These are phyloP conservation scores for Annona squamosa DNA, from an alignment of 164 flowering plant genomes.

Conservation along the genomic window DNA sequence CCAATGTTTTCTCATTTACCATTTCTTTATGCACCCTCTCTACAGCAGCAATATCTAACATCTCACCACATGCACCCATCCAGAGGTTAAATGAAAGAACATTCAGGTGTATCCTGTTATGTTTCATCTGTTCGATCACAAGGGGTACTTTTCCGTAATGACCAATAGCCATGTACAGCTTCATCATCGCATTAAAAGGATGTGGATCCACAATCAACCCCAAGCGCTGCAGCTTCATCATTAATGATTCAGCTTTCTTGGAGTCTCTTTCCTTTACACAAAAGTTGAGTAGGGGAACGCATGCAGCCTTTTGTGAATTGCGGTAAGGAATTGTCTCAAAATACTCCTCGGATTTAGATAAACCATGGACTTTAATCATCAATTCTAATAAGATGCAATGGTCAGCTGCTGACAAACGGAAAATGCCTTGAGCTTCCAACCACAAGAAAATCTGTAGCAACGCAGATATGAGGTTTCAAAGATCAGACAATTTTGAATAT, in stretches of 20 bases:
- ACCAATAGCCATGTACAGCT: conserved; percentile 39
- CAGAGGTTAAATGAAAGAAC: conserved; percentile 60
- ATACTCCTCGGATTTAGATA: conserved; percentile 40
- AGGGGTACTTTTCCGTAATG: conserved; percentile 33
- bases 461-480: conserved; percentile 6
- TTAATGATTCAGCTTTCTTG: conserved; percentile 41
- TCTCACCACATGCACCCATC: conserved; percentile 39
- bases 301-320: conserved; percentile 37
- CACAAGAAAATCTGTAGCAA: conserved; percentile 23
- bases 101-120: conserved; percentile 32
- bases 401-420: conserved; percentile 31
- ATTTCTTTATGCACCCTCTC: conserved; percentile 42
- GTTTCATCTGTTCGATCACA: conserved; percentile 44
- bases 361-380: conserved; percentile 26
- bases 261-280: conserved; percentile 34
- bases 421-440: conserved; percentile 22
- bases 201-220: conserved; percentile 37
- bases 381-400: conserved; percentile 35
- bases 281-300: conserved; percentile 41
- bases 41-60: conserved; percentile 29
- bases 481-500: not conserved
- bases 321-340: conserved; percentile 25
- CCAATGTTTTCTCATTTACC: conserved; percentile 32
- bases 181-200: conserved; percentile 58
- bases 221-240: conserved; percentile 35